phyloP scores from a whole-genome alignment of 805 yeast species.

The Spathaspora girioi region DNA sequence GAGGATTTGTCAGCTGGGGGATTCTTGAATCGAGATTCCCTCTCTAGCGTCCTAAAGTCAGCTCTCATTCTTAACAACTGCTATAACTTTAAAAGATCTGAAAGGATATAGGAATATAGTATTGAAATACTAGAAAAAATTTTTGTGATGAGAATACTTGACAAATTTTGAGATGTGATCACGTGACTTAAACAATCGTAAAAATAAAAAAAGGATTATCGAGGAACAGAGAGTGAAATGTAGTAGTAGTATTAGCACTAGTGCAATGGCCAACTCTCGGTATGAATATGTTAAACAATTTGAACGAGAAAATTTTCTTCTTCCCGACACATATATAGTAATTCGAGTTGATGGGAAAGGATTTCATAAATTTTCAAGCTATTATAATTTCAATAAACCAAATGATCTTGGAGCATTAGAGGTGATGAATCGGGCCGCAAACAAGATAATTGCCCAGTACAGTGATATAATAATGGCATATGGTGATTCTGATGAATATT shows the following conservation, averaged over 20 bases:
- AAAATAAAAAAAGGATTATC: background rate
- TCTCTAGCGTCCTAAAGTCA: conserved; percentile 76
- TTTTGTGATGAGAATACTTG: background rate
- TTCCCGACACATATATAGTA: conserved; percentile 80
- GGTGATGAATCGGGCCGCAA: conserved; percentile 81
- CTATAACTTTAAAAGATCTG: background rate
- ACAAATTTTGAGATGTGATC: background rate
- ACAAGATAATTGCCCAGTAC: conserved; percentile 55
- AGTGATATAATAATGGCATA: conserved; percentile 78
- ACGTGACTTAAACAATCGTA: background rate
- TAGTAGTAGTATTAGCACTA: background rate
- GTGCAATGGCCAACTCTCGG: conserved; percentile 73
- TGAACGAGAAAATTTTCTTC: conserved; percentile 67
- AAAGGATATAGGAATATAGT: background rate
- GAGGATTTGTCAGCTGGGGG: conserved; percentile 81
- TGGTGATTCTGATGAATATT: conserved; percentile 95
- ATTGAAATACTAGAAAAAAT: background rate
- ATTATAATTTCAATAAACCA: conserved; percentile 79
- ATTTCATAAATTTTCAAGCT: conserved; percentile 77
- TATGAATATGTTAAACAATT: conserved; percentile 83
- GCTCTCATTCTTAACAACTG: conserved; percentile 38
- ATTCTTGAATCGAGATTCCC: conserved; percentile 78
- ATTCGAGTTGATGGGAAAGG: conserved; percentile 92
- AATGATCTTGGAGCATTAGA: conserved; percentile 75
- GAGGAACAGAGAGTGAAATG: background rate